Base-by-base conservation (phyloP, 2,329 filamentous ascomycete genomes). In the Botrytis pseudocinerea region DNA sequence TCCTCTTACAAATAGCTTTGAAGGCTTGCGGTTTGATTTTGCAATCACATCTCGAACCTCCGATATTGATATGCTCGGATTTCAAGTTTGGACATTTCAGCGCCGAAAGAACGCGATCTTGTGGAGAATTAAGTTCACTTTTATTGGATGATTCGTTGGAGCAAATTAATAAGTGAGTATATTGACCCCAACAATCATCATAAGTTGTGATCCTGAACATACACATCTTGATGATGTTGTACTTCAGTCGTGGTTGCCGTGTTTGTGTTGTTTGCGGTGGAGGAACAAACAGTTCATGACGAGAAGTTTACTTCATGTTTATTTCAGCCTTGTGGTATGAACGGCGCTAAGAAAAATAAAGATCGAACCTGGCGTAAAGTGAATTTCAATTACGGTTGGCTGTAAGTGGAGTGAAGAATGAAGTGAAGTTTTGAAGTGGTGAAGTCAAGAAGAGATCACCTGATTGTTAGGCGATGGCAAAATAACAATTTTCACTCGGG, bases 151-250 rank as follows among this genome's bases (percentile, higher is more conserved):
- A 63, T 48, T 62, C 44, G 22, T 40, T n/a, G 10, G 54, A 46
- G 54, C 68, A 70, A 20, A 62, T 38, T 25, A 70, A 70, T 28
- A 62, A 32, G 44, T 70, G 68, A 38, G 28, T 70, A 25, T 70
- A 70, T 38, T 62, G 68, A 5, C 40, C 68, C 68, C 68, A 70
- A 22, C 68, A 70, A 10, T 62, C 22, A 20, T 70, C 38, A 22
- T 70, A 70, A 2, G 51, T 70, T 0, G 68, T 70, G n/a, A 62
- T 60, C 16, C 42, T 44, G 32, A 70, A 32, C 4, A 70, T 62
- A 46, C 68, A 70, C 68, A 70, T 70, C 40, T 57, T 28, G 22
- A 18, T 35, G 12, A 20, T 46, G 40, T 2, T 70, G 14, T 61
- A 28, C 12, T 57, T 16, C 38, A 32, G 51, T 32, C 16, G 64